phyloP scores from a whole-genome alignment of 768 basidiomycete genomes.

The Lactifluus echinatus region DNA sequence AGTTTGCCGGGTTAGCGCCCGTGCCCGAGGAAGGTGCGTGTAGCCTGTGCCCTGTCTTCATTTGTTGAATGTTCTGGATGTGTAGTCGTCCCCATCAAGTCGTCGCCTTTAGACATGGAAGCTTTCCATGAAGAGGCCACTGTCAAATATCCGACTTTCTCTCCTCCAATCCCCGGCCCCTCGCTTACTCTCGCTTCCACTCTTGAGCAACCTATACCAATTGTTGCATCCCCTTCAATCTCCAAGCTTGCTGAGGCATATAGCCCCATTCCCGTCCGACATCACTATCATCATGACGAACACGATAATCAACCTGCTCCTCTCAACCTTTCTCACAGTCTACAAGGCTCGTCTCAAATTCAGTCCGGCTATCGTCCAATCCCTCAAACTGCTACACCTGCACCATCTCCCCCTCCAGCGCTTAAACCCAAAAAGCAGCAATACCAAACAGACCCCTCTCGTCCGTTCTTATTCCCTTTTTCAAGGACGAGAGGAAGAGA shows the following conservation, averaged over 20 bases:
- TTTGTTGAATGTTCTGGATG: background rate
- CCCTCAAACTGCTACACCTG: slow-evolving; percentile 79
- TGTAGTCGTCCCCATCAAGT: slow-evolving; percentile 66
- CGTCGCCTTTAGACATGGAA: slow-evolving; percentile 85
- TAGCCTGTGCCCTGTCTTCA: background rate
- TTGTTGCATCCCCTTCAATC: slow-evolving; percentile 30
- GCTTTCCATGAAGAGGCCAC: slow-evolving; percentile 84
- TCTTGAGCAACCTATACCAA: slow-evolving; percentile 23
- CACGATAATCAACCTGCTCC: slow-evolving; percentile 40
- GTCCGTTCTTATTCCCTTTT: slow-evolving; percentile 95
- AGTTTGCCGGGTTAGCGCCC: slow-evolving; percentile 66
- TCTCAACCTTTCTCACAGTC: slow-evolving; percentile 28
- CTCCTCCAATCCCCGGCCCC: slow-evolving; percentile 33
- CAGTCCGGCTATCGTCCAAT: slow-evolving; percentile 35
- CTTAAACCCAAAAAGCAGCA: slow-evolving; percentile 97
- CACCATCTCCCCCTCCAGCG: slow-evolving; percentile 70
- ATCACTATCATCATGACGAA: slow-evolving; percentile 89
- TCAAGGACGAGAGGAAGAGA: slow-evolving; percentile 49
- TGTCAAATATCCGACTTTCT: slow-evolving; percentile 94
- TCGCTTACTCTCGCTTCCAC: slow-evolving; percentile 33
- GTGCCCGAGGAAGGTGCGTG: slow-evolving; percentile 40
- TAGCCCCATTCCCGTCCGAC: slow-evolving; percentile 86
- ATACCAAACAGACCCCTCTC: slow-evolving; percentile 92
- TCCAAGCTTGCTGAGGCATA: slow-evolving; percentile 83
- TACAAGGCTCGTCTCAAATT: slow-evolving; percentile 27